phyloP scores from a whole-genome alignment of 805 yeast genomes.

The Pichia californica region DNA sequence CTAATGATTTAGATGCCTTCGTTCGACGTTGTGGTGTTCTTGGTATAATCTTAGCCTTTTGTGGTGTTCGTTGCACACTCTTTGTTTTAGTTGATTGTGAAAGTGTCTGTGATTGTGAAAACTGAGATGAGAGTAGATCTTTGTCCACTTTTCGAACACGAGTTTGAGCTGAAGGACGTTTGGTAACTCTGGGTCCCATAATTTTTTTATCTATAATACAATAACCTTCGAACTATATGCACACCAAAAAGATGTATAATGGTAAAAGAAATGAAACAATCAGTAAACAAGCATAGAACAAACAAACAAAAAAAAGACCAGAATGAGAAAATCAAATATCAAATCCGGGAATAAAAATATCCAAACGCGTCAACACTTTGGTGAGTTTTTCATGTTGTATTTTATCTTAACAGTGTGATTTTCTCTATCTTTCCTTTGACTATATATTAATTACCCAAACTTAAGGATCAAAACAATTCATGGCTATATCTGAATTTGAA shows the following conservation, averaged over 20 bases:
- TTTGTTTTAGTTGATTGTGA: neutral
- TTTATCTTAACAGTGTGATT: no score
- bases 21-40: conserved; percentile 5
- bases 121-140: conserved; percentile 8
- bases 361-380: neutral
- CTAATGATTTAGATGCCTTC: conserved; percentile 8
- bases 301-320: no score
- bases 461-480: no score
- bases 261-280: no score
- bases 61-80: conserved; percentile 1
- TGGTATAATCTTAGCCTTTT: neutral
- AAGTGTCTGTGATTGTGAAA: conserved; percentile 4
- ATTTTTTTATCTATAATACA: neutral
- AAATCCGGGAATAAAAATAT: neutral
- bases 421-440: no score
- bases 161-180: conserved; percentile 14
- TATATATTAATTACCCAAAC: neutral
- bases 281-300: no score
- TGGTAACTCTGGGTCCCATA: neutral
- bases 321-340: no score
- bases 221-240: no score
- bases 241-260: no score
- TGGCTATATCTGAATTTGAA: conserved; percentile 57
- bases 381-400: no score
- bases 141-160: conserved; percentile 8